Percentiles rank a stretch among this genome's conserved stretches.
Conservation (phyloP, 805 yeast species). For the Candida fluviatilis region DNA sequence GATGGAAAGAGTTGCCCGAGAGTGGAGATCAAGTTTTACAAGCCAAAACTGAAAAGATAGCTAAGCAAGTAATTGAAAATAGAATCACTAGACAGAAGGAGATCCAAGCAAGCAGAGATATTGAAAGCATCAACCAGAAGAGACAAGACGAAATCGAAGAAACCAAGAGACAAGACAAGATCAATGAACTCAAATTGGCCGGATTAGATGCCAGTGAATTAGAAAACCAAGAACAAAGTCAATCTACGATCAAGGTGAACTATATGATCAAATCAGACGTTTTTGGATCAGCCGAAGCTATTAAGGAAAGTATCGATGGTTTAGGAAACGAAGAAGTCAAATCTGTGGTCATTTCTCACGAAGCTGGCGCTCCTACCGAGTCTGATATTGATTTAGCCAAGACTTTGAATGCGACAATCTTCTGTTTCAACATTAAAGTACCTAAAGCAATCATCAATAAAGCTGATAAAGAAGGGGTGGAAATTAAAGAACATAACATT, state of each 20-base stretch:
- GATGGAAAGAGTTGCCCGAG: conserved; percentile 91
- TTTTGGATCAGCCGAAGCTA: conserved; percentile 92
- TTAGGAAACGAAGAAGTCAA: conserved; percentile 86
- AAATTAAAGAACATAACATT: conserved; percentile 63
- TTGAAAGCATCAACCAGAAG: conserved; percentile 67
- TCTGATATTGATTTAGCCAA: conserved; percentile 38
- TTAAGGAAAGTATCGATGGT: conserved; percentile 70
- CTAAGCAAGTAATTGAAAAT: conserved; percentile 69
- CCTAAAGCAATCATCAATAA: conserved; percentile 59
- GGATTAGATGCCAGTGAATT: conserved; percentile 55
- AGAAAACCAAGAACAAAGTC: conserved; percentile 18
- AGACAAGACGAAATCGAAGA: conserved; percentile 54
- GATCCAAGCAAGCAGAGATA: conserved; percentile 56
- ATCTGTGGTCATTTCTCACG: conserved; percentile 63
- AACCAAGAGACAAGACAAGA: conserved; percentile 47
- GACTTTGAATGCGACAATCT: conserved; percentile 55
- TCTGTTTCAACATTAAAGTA: conserved; percentile 72
- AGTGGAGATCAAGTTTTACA: conserved; percentile 85
- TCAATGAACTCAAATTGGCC: conserved; percentile 53
- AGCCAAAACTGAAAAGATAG: conserved; percentile 68
- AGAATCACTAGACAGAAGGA: conserved; percentile 52
- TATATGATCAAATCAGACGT: conserved; percentile 89
- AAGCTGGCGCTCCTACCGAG: conserved; percentile 71
- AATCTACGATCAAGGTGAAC: conserved; percentile 31
- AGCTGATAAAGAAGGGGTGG: conserved; percentile 56